Base-by-base conservation (phyloP, 1,139 yeast genomes). In the Yamadazyma membranifaciens region DNA sequence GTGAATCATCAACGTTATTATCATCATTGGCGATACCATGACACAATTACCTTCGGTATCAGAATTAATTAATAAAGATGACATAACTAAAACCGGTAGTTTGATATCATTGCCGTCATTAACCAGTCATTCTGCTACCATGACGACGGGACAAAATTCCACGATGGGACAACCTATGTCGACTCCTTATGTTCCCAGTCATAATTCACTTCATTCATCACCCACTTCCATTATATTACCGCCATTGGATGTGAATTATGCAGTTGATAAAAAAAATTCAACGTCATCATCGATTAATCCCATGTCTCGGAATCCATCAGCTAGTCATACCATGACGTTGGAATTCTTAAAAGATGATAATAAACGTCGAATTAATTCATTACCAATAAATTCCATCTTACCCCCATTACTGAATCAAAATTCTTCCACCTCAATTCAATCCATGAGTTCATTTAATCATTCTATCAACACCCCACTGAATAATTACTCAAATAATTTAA, bases 1-100 rank as follows among this genome's bases (percentile, higher is more conserved):
- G 7, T 20, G 24, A 20, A 20, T 6, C 5, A 20, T 20, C 24
- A 20, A 20, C 5, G 24, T 20, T 5, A 6, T 20, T 20, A 20
- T 20, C 5, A 20, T 7, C 24, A 7, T n/a, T 20, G 24, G 24
- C 7, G 7, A 20, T 20, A 11, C 14, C 26, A 54, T 54, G 57
- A 52, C 57, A 4, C 57, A 50, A 40, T 44, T 54, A 38, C 59
- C 59, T 4, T 49, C 59, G 10, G 57, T 54, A 17, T 51, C 52
- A 31, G 57, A 54, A 43, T n/a, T 40, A 17, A 34, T 40, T 2
- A 33, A 35, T 11, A 28, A 28, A 12, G 37, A 34, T 27, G 37
- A 34, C 4, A 14, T 24, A 24, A 31, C 24, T 7, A 20, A 20
- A 20, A 7, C 7, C 7, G 24, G 24, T 20, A 20, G 7, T 20